phyloP scores from a whole-genome alignment of 768 basidiomycete species.

The Filobasidium wieringae region DNA sequence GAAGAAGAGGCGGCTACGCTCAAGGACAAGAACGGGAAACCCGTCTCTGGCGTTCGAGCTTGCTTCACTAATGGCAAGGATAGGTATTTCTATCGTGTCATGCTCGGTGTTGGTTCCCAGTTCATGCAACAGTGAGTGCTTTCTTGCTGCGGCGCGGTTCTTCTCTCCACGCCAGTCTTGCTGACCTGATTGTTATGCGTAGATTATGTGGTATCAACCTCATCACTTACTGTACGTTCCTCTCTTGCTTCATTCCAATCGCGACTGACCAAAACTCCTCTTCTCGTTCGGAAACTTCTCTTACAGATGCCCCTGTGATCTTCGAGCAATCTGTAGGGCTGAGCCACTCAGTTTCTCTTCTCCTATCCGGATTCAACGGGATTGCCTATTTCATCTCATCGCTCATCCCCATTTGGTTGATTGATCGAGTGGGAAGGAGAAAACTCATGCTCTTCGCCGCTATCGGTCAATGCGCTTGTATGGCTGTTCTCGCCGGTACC shows the following conservation, averaged over 20 bases:
- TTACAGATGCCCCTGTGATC: conserved; percentile 8
- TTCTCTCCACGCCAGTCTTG: no score
- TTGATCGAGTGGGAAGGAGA: conserved; percentile 42
- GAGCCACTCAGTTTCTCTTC: conserved; percentile 34
- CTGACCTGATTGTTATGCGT: no score
- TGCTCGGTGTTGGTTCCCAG: conserved; percentile 18
- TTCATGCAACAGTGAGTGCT: conserved; percentile 22
- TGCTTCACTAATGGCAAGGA: conserved; percentile 19
- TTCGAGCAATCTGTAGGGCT: conserved; percentile 40
- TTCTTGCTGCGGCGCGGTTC: no score
- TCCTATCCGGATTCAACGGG: conserved; percentile 39
- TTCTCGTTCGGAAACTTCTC: background rate
- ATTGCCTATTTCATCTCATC: conserved; percentile 39
- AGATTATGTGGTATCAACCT: conserved; percentile 1
- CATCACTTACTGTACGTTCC: conserved; percentile 17
- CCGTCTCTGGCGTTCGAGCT: conserved; percentile 11
- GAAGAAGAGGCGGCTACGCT: conserved; percentile 10
- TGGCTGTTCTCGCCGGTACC: conserved; percentile 38
- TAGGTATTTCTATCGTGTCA: conserved; percentile 17
- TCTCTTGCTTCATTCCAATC: background rate
- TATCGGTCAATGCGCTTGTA: conserved; percentile 40
- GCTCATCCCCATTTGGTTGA: conserved; percentile 35
- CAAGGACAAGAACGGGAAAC: conserved; percentile 13
- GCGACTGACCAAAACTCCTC: background rate
- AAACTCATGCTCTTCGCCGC: conserved; percentile 43